Evolutionary conservation across 768 basidiomycete genomes (phyloP).

Genomic region (Lactifluus pinguis): DNA sequence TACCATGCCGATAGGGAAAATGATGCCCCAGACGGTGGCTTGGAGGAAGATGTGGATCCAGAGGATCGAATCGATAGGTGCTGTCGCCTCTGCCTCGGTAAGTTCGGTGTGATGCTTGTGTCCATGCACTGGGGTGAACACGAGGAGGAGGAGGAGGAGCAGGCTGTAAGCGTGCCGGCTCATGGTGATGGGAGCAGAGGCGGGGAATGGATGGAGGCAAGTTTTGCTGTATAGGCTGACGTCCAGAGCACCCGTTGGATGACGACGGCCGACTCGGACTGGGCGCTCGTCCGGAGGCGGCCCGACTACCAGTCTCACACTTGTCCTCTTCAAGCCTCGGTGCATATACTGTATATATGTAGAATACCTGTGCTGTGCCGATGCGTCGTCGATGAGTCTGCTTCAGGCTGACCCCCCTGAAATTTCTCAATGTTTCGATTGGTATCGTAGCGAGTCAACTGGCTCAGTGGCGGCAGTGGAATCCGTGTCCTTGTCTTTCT

Average conservation of each 20-base stretch:
- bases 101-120: conserved; percentile 58
- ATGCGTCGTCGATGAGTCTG: not conserved
- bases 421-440: not conserved
- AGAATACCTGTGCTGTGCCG: not conserved
- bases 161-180: not conserved
- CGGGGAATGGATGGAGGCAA: not conserved
- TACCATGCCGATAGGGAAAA: conserved; percentile 83
- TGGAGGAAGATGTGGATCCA: conserved; percentile 82
- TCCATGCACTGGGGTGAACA: conserved; percentile 29
- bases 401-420: not conserved
- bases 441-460: not conserved
- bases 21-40: conserved; percentile 68
- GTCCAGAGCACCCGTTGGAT: no score
- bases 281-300: not conserved
- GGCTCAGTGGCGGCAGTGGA: not conserved
- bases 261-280: no score
- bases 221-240: no score
- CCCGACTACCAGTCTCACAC: no score
- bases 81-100: conserved; percentile 51
- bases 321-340: no score
- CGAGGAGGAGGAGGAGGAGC: not conserved
- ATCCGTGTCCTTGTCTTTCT: not conserved
- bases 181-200: not conserved
- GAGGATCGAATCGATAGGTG: conserved; percentile 67
- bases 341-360: not conserved